A percentile compares a stretch with the other conserved stretches of the same genome.
These are phyloP conservation scores for Extremus antarcticus DNA, from an alignment of 495 filamentous ascomycete genomes.

Conservation along the genomic window DNA sequence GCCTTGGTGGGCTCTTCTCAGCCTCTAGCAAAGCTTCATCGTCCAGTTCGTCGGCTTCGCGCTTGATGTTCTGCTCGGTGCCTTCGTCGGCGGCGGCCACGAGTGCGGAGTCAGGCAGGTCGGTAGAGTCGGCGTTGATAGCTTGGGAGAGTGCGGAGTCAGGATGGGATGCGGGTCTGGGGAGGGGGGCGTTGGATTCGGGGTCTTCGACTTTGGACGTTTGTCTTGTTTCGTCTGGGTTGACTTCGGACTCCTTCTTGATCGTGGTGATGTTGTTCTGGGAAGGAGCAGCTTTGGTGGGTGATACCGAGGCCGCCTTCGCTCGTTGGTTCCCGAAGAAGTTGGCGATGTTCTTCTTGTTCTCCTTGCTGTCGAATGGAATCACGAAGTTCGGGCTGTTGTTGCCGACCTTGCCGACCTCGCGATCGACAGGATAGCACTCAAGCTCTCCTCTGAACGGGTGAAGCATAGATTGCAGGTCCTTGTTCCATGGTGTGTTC, in stretches of 20 bases:
- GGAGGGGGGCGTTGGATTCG: conserved; percentile 19
- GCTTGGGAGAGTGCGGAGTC: conserved; percentile 7
- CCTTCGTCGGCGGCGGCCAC: conserved; percentile 10
- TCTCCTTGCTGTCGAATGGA: conserved; percentile 68
- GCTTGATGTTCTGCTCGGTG: conserved; percentile 11
- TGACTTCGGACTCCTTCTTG: conserved; percentile 13
- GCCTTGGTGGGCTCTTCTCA: background rate
- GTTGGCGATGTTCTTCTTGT: conserved; percentile 85
- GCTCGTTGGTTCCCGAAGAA: conserved; percentile 59
- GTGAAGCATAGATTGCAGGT: conserved; percentile 63
- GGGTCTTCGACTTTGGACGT: conserved; percentile 12
- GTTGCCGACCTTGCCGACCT: conserved; percentile 94
- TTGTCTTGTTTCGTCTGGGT: conserved; percentile 10
- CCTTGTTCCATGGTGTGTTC: conserved; percentile 59
- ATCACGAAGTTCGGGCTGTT: conserved; percentile 74
- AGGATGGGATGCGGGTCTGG: conserved; percentile 7
- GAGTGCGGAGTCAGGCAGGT: conserved; percentile 9
- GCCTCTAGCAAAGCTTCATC: conserved; percentile 14
- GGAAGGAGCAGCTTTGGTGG: conserved; percentile 1
- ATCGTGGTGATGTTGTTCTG: too few species aligned
- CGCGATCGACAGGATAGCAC: conserved; percentile 72
- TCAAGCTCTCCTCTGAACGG: conserved; percentile 75
- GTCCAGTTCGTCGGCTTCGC: conserved; percentile 9
- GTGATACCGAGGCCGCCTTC: conserved; percentile 2
- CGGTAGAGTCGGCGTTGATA: conserved; percentile 6